These are phyloP conservation scores for Tylopilus balloui DNA, from an alignment of 768 basidiomycete genomes.

Conservation along the genomic window DNA sequence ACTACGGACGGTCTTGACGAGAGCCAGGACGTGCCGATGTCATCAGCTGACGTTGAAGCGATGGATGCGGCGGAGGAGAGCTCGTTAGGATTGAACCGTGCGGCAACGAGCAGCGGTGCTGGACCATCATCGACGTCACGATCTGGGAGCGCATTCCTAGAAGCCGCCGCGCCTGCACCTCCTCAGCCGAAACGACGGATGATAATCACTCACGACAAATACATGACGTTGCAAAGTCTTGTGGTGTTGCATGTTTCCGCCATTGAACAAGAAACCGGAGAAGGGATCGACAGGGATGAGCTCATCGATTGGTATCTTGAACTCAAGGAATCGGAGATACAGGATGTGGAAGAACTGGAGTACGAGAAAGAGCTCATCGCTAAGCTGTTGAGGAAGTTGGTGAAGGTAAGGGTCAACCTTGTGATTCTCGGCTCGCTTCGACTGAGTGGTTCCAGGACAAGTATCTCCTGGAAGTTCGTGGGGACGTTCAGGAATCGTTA, in stretches of 20 bases:
- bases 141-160: constrained; percentile 25
- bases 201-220: constrained; percentile 95
- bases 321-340: constrained; percentile 75
- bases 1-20: constrained; percentile 42
- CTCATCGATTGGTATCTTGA: constrained; percentile 98
- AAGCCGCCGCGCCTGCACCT: constrained; percentile 33
- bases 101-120: constrained; percentile 33
- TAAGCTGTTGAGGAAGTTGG: constrained; percentile 84
- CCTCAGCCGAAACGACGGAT: constrained; percentile 65
- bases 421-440: constrained; percentile 1
- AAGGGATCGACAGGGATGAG: constrained; percentile 83
- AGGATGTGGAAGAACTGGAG: constrained; percentile 82
- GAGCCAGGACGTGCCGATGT: constrained; percentile 61
- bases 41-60: constrained; percentile 54
- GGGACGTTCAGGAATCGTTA: constrained; percentile 78
- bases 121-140: constrained; percentile 33
- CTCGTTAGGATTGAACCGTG: constrained; percentile 37
- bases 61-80: constrained; percentile 48
- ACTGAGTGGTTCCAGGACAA: constrained; percentile 52
- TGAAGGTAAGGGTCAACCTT: constrained; percentile 59
- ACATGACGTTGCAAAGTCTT: constrained; percentile 83
- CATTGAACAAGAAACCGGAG: constrained; percentile 68
- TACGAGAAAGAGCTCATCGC: constrained; percentile 86
- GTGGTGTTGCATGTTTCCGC: constrained; percentile 79
- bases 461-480: constrained; percentile 77